phyloP scores from a whole-genome alignment of 176 grass and related monocot genomes.

The Pontederia crassipes region DNA sequence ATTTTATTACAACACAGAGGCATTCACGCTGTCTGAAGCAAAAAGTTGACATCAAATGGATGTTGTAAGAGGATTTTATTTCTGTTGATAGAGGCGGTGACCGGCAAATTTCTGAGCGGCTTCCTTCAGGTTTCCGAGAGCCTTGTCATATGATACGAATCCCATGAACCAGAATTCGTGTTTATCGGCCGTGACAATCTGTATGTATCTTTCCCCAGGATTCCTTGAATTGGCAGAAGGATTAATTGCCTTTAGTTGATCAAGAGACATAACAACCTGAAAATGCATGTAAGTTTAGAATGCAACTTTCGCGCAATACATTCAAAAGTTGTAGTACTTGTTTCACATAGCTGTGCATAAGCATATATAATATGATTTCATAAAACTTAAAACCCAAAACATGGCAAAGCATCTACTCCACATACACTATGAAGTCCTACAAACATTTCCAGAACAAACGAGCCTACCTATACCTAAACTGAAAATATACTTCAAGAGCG shows the following conservation, averaged over 20 bases:
- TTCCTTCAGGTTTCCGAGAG: background rate
- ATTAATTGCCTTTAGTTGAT: background rate
- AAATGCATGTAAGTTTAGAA: background rate
- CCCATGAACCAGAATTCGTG: conserved; percentile 9
- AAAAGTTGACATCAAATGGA: background rate
- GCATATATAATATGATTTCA: too few relatives aligned
- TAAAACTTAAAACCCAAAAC: too few relatives aligned
- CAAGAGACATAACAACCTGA: background rate
- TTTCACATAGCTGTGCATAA: too few relatives aligned
- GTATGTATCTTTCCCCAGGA: background rate
- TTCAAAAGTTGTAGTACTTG: too few relatives aligned
- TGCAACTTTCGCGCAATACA: too few relatives aligned
- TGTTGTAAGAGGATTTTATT: background rate
- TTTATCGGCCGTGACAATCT: background rate
- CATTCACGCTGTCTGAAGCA: too few relatives aligned
- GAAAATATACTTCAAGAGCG: too few relatives aligned
- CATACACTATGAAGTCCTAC: too few relatives aligned
- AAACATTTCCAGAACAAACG: too few relatives aligned
- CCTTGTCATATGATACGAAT: conserved; percentile 5
- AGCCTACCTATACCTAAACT: too few relatives aligned
- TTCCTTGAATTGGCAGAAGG: background rate
- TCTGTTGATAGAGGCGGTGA: background rate
- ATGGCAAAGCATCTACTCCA: too few relatives aligned
- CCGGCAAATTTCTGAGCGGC: background rate
- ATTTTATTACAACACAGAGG: background rate